Percentiles rank a stretch among this genome's conserved stretches.
Conservation (phyloP, 768 basidiomycete species). For the Tephrocybe rancida region DNA sequence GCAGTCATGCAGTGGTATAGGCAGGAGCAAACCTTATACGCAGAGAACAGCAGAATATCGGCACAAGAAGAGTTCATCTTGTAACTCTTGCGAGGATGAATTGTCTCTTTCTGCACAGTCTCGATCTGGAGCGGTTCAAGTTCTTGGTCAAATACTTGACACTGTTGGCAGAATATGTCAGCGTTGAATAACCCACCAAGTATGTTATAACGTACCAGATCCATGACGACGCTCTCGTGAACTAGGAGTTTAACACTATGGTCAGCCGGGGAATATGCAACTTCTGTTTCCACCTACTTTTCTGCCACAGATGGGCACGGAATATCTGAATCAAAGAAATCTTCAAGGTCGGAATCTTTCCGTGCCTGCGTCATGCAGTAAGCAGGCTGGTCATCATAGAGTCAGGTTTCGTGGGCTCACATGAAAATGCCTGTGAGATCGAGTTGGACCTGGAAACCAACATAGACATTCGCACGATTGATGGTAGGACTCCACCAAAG, state of each 20-base stretch:
- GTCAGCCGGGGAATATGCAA: slow-evolving; percentile 21
- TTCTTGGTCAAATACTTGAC: slow-evolving; percentile 99
- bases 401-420: slow-evolving; percentile 33
- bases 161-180: slow-evolving; percentile 39
- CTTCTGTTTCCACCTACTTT: slow-evolving; percentile 72
- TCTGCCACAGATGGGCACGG: slow-evolving; percentile 99
- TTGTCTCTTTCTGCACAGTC: slow-evolving; percentile 99
- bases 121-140: slow-evolving; percentile 97
- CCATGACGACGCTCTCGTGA: slow-evolving; percentile 92
- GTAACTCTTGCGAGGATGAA: slow-evolving; percentile 99
- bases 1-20: background rate
- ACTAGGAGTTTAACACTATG: slow-evolving; percentile 41
- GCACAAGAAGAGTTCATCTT: slow-evolving; percentile 99
- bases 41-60: slow-evolving; percentile 96
- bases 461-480: slow-evolving; percentile 98
- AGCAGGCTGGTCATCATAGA: slow-evolving; percentile 1
- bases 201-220: slow-evolving; percentile 52
- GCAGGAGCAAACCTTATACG: slow-evolving; percentile 63
- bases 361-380: slow-evolving; percentile 64
- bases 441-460: slow-evolving; percentile 99
- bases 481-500: slow-evolving; percentile 99
- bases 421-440: slow-evolving; percentile 98
- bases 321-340: slow-evolving; percentile 99
- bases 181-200: background rate
- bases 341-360: slow-evolving; percentile 97